Percentiles rank a stretch among this genome's conserved stretches.
Conservation (phyloP, 108 stramenopile genomes). For the Conticribra guillardii region DNA sequence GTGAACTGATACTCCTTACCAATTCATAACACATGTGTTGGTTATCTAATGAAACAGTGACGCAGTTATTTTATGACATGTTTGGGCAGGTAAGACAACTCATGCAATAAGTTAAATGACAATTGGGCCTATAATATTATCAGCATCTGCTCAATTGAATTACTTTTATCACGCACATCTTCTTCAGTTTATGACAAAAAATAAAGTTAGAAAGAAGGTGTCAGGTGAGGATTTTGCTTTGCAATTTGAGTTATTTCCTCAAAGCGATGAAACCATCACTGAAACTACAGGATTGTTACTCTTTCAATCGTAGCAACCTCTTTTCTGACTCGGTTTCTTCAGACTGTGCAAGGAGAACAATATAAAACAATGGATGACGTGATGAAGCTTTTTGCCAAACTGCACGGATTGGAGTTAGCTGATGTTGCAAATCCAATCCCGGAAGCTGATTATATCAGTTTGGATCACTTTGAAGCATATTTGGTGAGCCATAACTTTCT, state of each 20-base stretch:
- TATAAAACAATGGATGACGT: constrained; percentile 57
- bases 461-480: constrained; percentile 72
- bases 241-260: not conserved
- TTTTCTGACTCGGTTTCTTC: constrained; percentile 64
- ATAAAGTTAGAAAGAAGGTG: constrained; percentile 48
- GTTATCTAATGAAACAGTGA: constrained; percentile 6
- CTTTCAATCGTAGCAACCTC: constrained; percentile 20
- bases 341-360: constrained; percentile 58
- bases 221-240: constrained; percentile 9
- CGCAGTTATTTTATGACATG: constrained; percentile 41
- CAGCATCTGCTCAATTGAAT: not conserved
- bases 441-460: constrained; percentile 56
- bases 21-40: not conserved
- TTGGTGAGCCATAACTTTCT: constrained; percentile 26
- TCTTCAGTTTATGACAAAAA: constrained; percentile 41
- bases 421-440: constrained; percentile 57
- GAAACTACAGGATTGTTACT: not conserved
- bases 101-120: not conserved
- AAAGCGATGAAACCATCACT: not conserved
- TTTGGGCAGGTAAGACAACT: constrained; percentile 40
- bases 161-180: not conserved
- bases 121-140: not conserved
- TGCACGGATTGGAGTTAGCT: constrained; percentile 66
- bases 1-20: too few species aligned
- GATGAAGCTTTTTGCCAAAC: constrained; percentile 42